A percentile compares a stretch with the other conserved stretches of the same genome.
These are phyloP conservation scores for Rheum nobile DNA, from an alignment of 148 eudicot species.

Conservation along the genomic window DNA sequence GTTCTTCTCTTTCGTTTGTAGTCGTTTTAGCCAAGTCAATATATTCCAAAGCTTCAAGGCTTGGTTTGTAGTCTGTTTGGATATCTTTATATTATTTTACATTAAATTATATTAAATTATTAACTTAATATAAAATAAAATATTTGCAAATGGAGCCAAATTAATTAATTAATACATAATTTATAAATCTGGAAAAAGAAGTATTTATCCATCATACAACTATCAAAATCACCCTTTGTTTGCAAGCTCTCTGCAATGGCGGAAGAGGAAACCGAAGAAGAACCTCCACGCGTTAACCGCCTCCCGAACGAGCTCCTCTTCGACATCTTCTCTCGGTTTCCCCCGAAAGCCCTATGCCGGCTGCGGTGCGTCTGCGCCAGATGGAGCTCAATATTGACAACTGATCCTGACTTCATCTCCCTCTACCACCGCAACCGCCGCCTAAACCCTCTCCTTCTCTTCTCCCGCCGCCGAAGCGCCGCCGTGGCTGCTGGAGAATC, in stretches of 20 bases:
- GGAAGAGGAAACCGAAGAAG: not conserved
- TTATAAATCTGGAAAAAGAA: not conserved
- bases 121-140: no score
- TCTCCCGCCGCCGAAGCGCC: not conserved
- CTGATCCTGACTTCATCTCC: constrained; percentile 16
- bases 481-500: not conserved
- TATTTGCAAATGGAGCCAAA: not conserved
- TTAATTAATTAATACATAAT: not conserved
- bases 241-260: not conserved
- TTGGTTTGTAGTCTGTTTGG: no score
- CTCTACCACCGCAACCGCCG: constrained; percentile 25
- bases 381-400: constrained; percentile 10
- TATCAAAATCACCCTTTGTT: not conserved
- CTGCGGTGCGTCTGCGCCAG: constrained; percentile 16
- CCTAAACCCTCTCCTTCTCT: constrained; percentile 21
- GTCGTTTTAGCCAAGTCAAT: not conserved
- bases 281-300: constrained; percentile 5
- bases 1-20: not conserved
- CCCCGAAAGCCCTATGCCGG: constrained; percentile 18
- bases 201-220: not conserved
- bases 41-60: not conserved
- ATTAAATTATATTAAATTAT: no score
- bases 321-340: constrained; percentile 27
- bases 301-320: constrained; percentile 28
- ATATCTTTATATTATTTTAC: no score